Percentiles rank a stretch among this genome's conserved stretches.
Evolutionary conservation across 1,139 yeast species (phyloP).

Genomic region (Debaryomyces fabryi): DNA sequence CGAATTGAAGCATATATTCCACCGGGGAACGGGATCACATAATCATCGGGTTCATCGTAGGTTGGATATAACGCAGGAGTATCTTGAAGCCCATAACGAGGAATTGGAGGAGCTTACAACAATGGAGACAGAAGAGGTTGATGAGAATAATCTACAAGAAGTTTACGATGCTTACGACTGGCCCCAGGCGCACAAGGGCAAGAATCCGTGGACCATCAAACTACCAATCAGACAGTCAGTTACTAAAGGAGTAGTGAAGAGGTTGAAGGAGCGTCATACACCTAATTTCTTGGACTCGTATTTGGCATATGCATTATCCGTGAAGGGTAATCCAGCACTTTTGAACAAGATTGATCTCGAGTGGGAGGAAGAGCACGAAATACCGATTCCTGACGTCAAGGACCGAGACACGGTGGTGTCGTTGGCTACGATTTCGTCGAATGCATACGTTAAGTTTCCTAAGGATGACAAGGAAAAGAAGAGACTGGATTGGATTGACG

Average conservation of each 20-base stretch:
- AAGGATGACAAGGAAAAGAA: slow-evolving; percentile 56
- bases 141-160: slow-evolving; percentile 26
- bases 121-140: slow-evolving; percentile 12
- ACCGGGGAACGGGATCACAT: slow-evolving; percentile 49
- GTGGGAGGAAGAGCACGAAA: slow-evolving; percentile 52
- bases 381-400: slow-evolving; percentile 69
- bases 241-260: slow-evolving; percentile 31
- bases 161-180: slow-evolving; percentile 38
- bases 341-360: slow-evolving; percentile 51
- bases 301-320: slow-evolving; percentile 55
- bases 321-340: slow-evolving; percentile 45
- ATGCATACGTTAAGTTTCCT: slow-evolving; percentile 86
- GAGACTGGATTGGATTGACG: slow-evolving; percentile 79
- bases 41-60: slow-evolving; percentile 41
- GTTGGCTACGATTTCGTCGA: slow-evolving; percentile 84
- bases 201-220: slow-evolving; percentile 48
- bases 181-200: slow-evolving; percentile 36
- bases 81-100: slow-evolving; percentile 18
- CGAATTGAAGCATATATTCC: slow-evolving; percentile 51
- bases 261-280: slow-evolving; percentile 58
- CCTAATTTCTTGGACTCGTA: slow-evolving; percentile 71
- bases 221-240: slow-evolving; percentile 29
- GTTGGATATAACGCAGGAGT: slow-evolving; percentile 49
- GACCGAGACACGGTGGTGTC: slow-evolving; percentile 74
- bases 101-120: slow-evolving; percentile 10